Base-by-base conservation (phyloP, 106 monocot genomes). In the Acorus calamus region DNA sequence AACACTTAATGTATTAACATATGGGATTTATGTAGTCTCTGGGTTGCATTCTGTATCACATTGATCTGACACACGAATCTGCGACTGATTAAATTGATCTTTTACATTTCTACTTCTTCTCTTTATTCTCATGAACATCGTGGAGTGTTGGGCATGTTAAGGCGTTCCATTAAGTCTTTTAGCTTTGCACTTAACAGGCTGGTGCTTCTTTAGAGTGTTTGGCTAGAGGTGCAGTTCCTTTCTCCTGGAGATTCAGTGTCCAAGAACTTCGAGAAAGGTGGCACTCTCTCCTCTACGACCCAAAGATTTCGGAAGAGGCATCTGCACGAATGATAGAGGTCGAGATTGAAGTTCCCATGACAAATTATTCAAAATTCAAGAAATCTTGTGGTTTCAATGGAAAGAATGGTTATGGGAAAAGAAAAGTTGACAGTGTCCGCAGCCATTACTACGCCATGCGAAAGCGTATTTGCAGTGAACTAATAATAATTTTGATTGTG, bases 211-310 rank as follows among this genome's bases (percentile, higher is more conserved):
- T 98, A 71, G 91, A 87, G 74, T 84, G 87, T 52, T 72, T 98
- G 56, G 96, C 96, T 47, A 98, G 85, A 91, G 96, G 96, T n/a
- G 96, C 87, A 13, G 88, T 98, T 3, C 55, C 71, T 11, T 98
- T 98, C 68, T 91, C 96, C 14, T 73, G 80, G 2, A 57, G 77
- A 42, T 91, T 77, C 59, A 85, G 80, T 42, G 43, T 98, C 54
- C 53, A 55, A 67, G 91, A 98, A 72, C 62, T 98, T 59, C 74
- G 79, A 52, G 84, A 98, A 2, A 77, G 91, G 11, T 98, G 96
- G 91, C 67, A 14, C 58, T 66, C 85, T 6, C 77, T 98, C 43
- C 75, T 92, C 2, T 98, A 83, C 77, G 80, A 92, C 41, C 9
- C 66, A 7, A 67, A 73, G 65, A 83, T 66, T 13, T 83, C 91